Evolutionary conservation across 768 basidiomycete genomes (phyloP).

Genomic region (Austroboletus festivus): DNA sequence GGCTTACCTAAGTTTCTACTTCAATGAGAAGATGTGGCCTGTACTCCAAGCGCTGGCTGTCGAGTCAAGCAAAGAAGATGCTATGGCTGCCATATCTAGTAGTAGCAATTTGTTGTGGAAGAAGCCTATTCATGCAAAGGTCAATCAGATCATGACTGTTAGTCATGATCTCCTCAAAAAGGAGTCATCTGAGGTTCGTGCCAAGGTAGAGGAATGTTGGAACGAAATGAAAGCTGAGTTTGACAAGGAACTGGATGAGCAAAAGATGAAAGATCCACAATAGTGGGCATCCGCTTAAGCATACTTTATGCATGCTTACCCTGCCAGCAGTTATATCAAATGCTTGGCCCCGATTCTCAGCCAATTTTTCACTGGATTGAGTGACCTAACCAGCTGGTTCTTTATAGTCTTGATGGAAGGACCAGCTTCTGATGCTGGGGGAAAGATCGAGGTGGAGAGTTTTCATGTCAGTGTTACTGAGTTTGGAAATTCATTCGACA

Average conservation of each 20-base stretch:
- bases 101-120: too few species aligned
- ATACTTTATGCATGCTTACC: too few species aligned
- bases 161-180: too few species aligned
- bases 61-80: too few species aligned
- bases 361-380: not conserved
- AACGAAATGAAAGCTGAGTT: not conserved
- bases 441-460: not conserved
- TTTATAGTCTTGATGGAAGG: constrained; percentile 1
- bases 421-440: not conserved
- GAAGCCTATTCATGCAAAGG: too few species aligned
- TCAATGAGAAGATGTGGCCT: not conserved
- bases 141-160: too few species aligned
- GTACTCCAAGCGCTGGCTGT: too few species aligned
- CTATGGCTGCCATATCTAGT: too few species aligned
- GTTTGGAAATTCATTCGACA: not conserved
- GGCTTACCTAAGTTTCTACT: not conserved
- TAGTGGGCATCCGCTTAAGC: too few species aligned
- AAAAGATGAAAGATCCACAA: not conserved
- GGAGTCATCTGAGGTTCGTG: not conserved
- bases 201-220: not conserved
- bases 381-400: not conserved
- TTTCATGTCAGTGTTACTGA: not conserved
- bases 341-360: not conserved
- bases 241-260: not conserved
- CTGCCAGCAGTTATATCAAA: not conserved